Conservation (phyloP, 768 basidiomycete genomes). For the Crepidotus variabilis region DNA sequence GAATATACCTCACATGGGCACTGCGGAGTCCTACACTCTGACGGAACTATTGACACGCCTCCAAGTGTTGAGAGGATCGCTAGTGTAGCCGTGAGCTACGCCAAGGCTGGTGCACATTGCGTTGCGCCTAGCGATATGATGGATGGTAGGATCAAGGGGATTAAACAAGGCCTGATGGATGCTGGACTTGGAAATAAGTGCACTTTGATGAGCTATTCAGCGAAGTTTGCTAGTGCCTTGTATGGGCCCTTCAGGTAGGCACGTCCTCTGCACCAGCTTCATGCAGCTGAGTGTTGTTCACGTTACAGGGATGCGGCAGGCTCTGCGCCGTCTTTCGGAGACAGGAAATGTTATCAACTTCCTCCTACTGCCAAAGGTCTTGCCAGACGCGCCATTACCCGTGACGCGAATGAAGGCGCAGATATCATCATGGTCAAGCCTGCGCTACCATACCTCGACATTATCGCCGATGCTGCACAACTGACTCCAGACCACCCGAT, state of each 20-base stretch:
- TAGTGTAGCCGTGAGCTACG: slow-evolving; percentile 89
- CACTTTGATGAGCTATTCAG: slow-evolving; percentile 94
- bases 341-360: slow-evolving; percentile 98
- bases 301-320: slow-evolving; percentile 88
- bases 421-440: slow-evolving; percentile 99
- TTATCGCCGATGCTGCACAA: slow-evolving; percentile 83
- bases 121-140: slow-evolving; percentile 99
- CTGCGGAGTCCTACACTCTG: slow-evolving; percentile 75
- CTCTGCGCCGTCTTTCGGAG: slow-evolving; percentile 89
- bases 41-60: slow-evolving; percentile 73
- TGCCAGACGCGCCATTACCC: slow-evolving; percentile 91
- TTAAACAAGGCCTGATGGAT: slow-evolving; percentile 84
- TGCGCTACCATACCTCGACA: slow-evolving; percentile 92
- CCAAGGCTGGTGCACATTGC: slow-evolving; percentile 93
- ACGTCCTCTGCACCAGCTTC: background rate
- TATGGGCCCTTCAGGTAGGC: slow-evolving; percentile 94
- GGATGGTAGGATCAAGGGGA: slow-evolving; percentile 90
- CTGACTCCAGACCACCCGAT: slow-evolving; percentile 85
- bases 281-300: background rate
- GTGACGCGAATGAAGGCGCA: slow-evolving; percentile 88
- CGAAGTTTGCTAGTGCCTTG: slow-evolving; percentile 92
- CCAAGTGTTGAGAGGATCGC: slow-evolving; percentile 87
- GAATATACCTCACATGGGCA: slow-evolving; percentile 99
- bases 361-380: slow-evolving; percentile 86
- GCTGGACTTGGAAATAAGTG: slow-evolving; percentile 83